phyloP scores from a whole-genome alignment of 257 asterid species.

The Solanum pinnatisectum region DNA sequence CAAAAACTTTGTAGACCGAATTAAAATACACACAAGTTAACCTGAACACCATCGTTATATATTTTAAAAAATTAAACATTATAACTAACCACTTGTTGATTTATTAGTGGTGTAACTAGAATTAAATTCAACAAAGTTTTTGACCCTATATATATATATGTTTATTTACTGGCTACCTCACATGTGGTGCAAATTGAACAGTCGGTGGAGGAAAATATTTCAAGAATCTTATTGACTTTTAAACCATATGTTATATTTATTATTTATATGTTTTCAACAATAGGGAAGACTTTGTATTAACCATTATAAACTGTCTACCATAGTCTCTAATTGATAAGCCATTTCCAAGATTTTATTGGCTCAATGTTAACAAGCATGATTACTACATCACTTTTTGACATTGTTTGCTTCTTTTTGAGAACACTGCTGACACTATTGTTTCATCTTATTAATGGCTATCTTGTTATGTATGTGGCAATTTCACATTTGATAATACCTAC shows the following conservation, averaged over 20 bases:
- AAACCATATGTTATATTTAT: neutral
- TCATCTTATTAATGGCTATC: neutral
- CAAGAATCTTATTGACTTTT: neutral
- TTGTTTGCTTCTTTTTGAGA: neutral
- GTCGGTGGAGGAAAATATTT: neutral
- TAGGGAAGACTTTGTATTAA: neutral
- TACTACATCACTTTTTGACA: neutral
- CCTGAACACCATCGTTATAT: neutral
- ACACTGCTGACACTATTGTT: neutral
- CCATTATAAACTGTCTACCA: conserved; percentile 16
- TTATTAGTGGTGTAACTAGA: neutral
- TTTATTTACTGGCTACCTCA: neutral
- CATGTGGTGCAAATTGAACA: neutral
- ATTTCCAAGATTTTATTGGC: conserved; percentile 34
- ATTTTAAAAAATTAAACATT: no score
- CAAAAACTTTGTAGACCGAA: neutral
- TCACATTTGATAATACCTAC: neutral
- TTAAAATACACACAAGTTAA: neutral
- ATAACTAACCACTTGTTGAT: neutral
- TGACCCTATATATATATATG: neutral
- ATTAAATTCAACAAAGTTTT: neutral
- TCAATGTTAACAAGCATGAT: conserved; percentile 35
- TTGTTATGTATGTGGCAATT: neutral
- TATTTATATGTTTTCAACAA: neutral
- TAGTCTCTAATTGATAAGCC: conserved; percentile 1